These are phyloP conservation scores for Dichomitus squalens DNA, from an alignment of 1,284 basidiomycete species.

Conservation along the genomic window DNA sequence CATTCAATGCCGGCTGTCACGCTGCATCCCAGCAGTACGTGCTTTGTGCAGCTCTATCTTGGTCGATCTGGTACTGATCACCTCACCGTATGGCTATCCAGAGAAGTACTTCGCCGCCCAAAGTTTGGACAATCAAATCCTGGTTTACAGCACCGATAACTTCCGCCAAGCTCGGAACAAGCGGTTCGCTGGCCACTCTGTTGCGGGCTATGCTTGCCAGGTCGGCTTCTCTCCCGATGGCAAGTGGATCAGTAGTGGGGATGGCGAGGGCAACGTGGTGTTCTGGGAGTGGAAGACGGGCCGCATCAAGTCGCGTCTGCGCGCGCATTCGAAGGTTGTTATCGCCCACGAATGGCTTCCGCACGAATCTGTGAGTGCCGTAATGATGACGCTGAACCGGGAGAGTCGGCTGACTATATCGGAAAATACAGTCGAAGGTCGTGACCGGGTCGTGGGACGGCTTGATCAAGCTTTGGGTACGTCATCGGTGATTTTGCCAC, in stretches of 20 bases:
- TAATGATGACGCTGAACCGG: not conserved
- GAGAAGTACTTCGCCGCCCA: slow-evolving; percentile 97
- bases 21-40: slow-evolving; percentile 90
- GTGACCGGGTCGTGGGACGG: slow-evolving; percentile 98
- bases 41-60: not conserved
- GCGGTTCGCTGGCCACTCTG: slow-evolving; percentile 94
- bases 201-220: slow-evolving; percentile 96
- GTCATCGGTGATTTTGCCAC: slow-evolving; percentile 16
- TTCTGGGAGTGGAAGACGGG: slow-evolving; percentile 99
- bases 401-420: slow-evolving; percentile 15
- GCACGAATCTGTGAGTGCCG: slow-evolving; percentile 85
- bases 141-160: slow-evolving; percentile 95
- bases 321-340: slow-evolving; percentile 92
- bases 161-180: slow-evolving; percentile 99
- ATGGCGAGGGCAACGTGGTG: slow-evolving; percentile 92
- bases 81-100: slow-evolving; percentile 34
- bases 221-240: slow-evolving; percentile 98
- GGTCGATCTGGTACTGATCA: slow-evolving; percentile 6
- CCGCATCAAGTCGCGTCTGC: slow-evolving; percentile 86
- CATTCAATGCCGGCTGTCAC: slow-evolving; percentile 99
- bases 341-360: slow-evolving; percentile 98
- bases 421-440: slow-evolving; percentile 76
- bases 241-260: slow-evolving; percentile 95
- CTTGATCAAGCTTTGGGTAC: slow-evolving; percentile 92
- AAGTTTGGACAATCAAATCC: slow-evolving; percentile 97